Evolutionary conservation across 192 early-diverging fungal genomes (phyloP).

Genomic region (Coemansia sp.): DNA sequence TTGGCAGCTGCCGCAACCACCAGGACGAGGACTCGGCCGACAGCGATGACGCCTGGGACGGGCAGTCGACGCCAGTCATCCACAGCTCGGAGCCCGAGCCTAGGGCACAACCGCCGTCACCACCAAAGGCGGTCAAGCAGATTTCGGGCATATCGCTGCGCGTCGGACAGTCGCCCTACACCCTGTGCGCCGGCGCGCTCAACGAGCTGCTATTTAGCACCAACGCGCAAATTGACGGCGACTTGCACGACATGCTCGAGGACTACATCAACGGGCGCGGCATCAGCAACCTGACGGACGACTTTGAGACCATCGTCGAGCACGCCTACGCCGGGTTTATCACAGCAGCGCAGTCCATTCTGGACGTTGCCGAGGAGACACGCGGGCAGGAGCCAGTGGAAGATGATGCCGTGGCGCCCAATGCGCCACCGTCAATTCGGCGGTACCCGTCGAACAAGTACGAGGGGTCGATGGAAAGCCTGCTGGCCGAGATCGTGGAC

Average conservation of each 20-base stretch:
- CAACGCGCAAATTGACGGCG: conserved; percentile 29
- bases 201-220: conserved; percentile 45
- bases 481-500: conserved; percentile 24
- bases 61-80: not conserved
- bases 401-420: not conserved
- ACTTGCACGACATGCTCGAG: conserved; percentile 18
- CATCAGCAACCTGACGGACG: conserved; percentile 5
- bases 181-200: conserved; percentile 22
- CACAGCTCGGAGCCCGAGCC: not conserved
- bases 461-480: conserved; percentile 15
- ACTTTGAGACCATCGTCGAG: conserved; percentile 25
- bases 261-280: conserved; percentile 18
- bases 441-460: conserved; percentile 3
- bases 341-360: conserved; percentile 12
- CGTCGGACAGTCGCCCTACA: conserved; percentile 3
- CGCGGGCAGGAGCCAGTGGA: not conserved
- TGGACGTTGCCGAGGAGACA: conserved; percentile 13
- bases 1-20: conserved; percentile 27
- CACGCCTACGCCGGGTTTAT: conserved; percentile 29
- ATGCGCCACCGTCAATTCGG: not conserved
- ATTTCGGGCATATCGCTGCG: conserved; percentile 6
- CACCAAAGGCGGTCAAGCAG: not conserved
- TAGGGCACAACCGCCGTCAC: not conserved
- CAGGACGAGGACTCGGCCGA: not conserved
- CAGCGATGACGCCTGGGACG: not conserved